Conservation (phyloP, 352 stramenopile genomes). For the Thraustotheca clavata region DNA sequence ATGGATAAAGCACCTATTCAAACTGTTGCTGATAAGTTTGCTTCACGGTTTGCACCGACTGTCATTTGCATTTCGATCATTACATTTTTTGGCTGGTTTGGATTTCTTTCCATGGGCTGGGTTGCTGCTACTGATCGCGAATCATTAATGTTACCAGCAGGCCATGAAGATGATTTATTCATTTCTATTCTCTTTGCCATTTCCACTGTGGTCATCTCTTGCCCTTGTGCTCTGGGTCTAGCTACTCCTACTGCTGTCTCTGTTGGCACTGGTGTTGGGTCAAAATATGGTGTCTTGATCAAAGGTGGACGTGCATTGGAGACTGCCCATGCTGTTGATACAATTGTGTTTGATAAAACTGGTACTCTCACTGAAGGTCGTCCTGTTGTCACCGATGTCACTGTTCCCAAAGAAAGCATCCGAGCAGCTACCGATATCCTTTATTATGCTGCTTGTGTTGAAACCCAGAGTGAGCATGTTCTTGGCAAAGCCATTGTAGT, state of each 20-base stretch:
- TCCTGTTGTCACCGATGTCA: slow-evolving; percentile 69
- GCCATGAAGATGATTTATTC: slow-evolving; percentile 24
- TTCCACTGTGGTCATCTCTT: slow-evolving; percentile 41
- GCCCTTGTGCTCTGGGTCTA: slow-evolving; percentile 72
- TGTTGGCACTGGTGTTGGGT: slow-evolving; percentile 70
- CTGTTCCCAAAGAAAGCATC: slow-evolving; percentile 44
- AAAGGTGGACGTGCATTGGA: slow-evolving; percentile 73
- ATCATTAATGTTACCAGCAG: slow-evolving; percentile 1
- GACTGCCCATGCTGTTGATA: slow-evolving; percentile 41
- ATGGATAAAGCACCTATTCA: slow-evolving; percentile 27
- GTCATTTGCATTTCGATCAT: slow-evolving; percentile 31
- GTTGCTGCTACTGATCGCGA: slow-evolving; percentile 31
- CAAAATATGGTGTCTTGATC: slow-evolving; percentile 71
- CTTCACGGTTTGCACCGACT: slow-evolving; percentile 56
- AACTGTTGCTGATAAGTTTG: slow-evolving; percentile 54
- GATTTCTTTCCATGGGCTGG: slow-evolving; percentile 24
- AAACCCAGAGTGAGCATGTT: slow-evolving; percentile 81
- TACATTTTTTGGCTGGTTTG: slow-evolving; percentile 28
- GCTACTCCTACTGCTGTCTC: slow-evolving; percentile 82
- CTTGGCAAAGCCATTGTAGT: slow-evolving; percentile 77
- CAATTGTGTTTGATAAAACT: slow-evolving; percentile 30
- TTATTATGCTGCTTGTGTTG: slow-evolving; percentile 69
- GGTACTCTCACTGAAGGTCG: slow-evolving; percentile 36
- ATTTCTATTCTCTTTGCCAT: slow-evolving; percentile 27
- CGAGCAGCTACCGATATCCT: slow-evolving; percentile 60